Base-by-base conservation (phyloP, 306 rosid genomes). In the Rubus parviflorus region DNA sequence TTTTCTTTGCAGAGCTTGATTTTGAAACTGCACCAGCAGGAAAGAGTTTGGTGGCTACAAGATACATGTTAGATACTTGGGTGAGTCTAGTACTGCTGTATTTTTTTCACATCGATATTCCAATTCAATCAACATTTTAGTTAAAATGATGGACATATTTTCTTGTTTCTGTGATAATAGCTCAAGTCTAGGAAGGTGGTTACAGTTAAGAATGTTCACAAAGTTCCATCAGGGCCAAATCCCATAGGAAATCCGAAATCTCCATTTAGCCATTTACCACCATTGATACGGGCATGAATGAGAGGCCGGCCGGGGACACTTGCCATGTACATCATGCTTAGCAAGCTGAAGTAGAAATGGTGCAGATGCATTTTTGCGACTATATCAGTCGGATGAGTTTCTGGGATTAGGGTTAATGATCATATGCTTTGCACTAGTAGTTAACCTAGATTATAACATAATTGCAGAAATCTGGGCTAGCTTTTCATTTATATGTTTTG, bases 151-250 rank as follows among this genome's bases (percentile, higher is more conserved):
- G 60, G 35, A 69, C 60, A 41, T 8, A 77, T 48, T 12, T 56
- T 9, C 7, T 17, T 74, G 70, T 54, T 68, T 52, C 35, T 47
- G 45, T 74, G 67, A 30, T 16, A 70, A 54, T 40, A 82, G 86
- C 74, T 42, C 58, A 67, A 73, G 8, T 73, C 79, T 57, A 79
- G 82, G 70, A 77, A 73, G 62, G 20, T 60, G 58, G 64, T 12
- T 5, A 64, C 41, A 25, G 7, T 17, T 25, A 52, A 47, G 43
- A 30, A 10, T 20, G 25, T n/a, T 60, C 79, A 42, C 12, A 74
- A 74, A 54, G 61, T 35, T 35, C 83, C 86, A 48, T 83, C 83
- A 25, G 67, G 80, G 56, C 86, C 78, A 5, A 83, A 70, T 56
- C 86, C 83, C 23, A 79, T 70, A 6, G 83, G 83, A 20, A 83